Base-by-base conservation (phyloP, 768 basidiomycete species). In the Dacryopinax primogenitus region DNA sequence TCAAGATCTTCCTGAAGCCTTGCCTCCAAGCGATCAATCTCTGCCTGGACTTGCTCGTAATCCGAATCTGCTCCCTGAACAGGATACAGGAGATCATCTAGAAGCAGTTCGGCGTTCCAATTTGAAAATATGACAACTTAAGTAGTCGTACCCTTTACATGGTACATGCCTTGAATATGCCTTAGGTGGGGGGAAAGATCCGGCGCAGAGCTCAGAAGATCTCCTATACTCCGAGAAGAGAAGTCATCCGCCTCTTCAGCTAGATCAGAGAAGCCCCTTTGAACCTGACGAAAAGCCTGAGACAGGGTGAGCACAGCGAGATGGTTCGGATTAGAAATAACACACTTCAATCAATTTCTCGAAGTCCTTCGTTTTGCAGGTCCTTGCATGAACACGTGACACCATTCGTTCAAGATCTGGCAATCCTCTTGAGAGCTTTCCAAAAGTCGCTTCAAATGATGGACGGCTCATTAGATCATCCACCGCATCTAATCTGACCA, bases 341-440 rank as follows among this genome's bases (percentile, higher is more conserved):
- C 80, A 67, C 73, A 93, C 92, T 51, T 77, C 76, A 11, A 96
- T 80, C 26, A 95, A 88, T 72, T 86, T 90, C 68, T 87, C 73
- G 73, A 99, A 99, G 71, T 96, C 92, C 69, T 81, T 84, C 67
- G 93, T 83, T 73, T 84, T 87, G 76, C 90, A 90, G 65, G 85
- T 89, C 73, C 88, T 92, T 13, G 94, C 94, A 72, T 98, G 96
- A 64, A 98, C 88, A 36, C 96, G 87, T 12, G 93, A 93, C 11
- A 99, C 86, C 65, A 96, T 84, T 15, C 96, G 89, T 73, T 98
- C 92, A 9, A 95, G 81, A 73, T 98, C 95, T 4, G 93, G 93
- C 6, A 96, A 73, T 15, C 86, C 85, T 74, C 90, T 92, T 9
- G 85, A 86, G 23, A 93, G 73, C 62, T 82, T 80, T 23, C 80